Base-by-base conservation (phyloP, 73 alveolate genomes). In the Uronychia binucleata region DNA sequence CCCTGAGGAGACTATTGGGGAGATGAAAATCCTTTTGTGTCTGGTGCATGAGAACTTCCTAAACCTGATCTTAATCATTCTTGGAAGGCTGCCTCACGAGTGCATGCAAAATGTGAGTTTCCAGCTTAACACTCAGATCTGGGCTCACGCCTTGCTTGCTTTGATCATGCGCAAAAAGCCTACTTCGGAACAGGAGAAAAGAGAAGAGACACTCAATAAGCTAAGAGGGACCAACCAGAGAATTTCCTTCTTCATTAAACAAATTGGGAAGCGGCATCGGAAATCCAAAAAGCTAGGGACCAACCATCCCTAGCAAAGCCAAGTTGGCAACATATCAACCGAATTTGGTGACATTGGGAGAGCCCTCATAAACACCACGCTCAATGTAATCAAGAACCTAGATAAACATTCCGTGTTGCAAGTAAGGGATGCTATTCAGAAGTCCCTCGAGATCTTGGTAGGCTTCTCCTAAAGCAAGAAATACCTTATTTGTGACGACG, bases 41-140 rank as follows among this genome's bases (percentile, higher is more conserved):
- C n/a, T n/a, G n/a, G 77, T 80, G 28, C 86, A 80, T 32, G 34
- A 80, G 60, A 80, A 80, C 58, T 31, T 80, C 34, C 30, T 80
- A 28, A 5, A 25, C 1, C 58, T 80, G n/a, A 80, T 80, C 0
- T 77, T 57, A 1, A 59, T 80, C 13, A 80, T 80, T 0, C 26
- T 80, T 19, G 77, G 28, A 0, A 80, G 57, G 28, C 59, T 80
- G 11, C 86, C 86, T n/a, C 28, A 34, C 13, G 78, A 67, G 30
- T 13, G 32, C 11, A 5, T 26, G 28, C 30, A 67, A n/a, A 67
- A 67, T n/a, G 30, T n/a, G 13, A 26, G 78, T n/a, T n/a, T 28
- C 19, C 78, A 13, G 78, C 19, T n/a, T 67, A 67, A 67, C 78
- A n/a, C n/a, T n/a, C n/a, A n/a, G n/a, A n/a, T n/a, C n/a, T n/a